These are phyloP conservation scores for Croton setiger DNA, from an alignment of 441 rosid species.

Conservation along the genomic window DNA sequence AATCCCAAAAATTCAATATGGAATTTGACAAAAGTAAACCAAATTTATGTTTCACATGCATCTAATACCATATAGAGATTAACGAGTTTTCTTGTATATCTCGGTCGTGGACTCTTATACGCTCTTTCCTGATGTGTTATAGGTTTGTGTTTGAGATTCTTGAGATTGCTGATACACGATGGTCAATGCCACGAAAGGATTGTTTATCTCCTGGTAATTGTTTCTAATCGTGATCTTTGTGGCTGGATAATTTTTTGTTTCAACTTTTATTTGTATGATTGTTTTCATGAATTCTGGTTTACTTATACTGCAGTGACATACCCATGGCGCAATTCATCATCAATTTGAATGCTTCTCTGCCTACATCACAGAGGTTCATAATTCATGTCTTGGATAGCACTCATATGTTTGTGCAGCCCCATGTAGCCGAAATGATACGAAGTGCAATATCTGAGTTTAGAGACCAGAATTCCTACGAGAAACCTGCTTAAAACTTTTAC, in stretches of 20 bases:
- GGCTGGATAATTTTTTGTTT: too few species aligned
- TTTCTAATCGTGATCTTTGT: background rate
- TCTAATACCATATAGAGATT: background rate
- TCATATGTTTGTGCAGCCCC: slow-evolving; percentile 78
- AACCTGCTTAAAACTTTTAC: slow-evolving; percentile 54
- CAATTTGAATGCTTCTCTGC: slow-evolving; percentile 57
- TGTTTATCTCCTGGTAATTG: slow-evolving; percentile 73
- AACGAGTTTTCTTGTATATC: background rate
- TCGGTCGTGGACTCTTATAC: background rate
- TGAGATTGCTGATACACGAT: slow-evolving; percentile 26
- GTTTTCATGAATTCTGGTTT: slow-evolving; percentile 4
- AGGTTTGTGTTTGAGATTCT: background rate
- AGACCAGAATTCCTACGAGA: slow-evolving; percentile 84
- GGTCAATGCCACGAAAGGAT: slow-evolving; percentile 90
- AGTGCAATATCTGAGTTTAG: slow-evolving; percentile 68
- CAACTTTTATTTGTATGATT: too few species aligned
- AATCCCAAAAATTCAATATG: too few species aligned
- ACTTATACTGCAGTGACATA: slow-evolving; percentile 53
- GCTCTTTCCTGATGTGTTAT: background rate
- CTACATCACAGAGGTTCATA: slow-evolving; percentile 77
- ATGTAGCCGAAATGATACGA: slow-evolving; percentile 61
- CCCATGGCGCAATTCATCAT: slow-evolving; percentile 86
- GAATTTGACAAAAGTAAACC: too few species aligned
- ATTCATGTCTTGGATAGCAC: slow-evolving; percentile 63
- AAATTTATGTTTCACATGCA: too few species aligned